phyloP scores from a whole-genome alignment of 2,329 filamentous ascomycete species.

The Teratosphaeria destructans region DNA sequence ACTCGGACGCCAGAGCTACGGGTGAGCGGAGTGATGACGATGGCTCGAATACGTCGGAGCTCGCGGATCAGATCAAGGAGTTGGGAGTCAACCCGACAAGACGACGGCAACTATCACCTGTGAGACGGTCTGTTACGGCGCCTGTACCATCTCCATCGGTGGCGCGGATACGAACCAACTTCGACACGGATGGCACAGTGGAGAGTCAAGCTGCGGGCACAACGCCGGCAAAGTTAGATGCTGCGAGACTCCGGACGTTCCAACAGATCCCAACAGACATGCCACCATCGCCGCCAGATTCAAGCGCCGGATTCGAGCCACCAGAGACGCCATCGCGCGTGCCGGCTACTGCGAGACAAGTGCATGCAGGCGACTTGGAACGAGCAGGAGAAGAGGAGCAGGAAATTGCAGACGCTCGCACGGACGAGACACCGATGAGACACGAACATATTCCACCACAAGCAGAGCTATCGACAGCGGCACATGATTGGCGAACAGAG shows the following conservation, averaged over 20 bases:
- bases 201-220: slow-evolving; percentile 3
- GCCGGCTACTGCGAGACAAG: not conserved
- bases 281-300: slow-evolving; percentile 26
- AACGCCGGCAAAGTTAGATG: slow-evolving; percentile 1
- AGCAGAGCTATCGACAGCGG: not conserved
- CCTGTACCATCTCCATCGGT: slow-evolving; percentile 35
- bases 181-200: slow-evolving; percentile 18
- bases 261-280: slow-evolving; percentile 24
- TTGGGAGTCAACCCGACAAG: slow-evolving; percentile 8
- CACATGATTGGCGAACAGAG: not conserved
- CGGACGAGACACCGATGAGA: not conserved
- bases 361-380: not conserved
- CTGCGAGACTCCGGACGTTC: slow-evolving; percentile 10
- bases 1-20: slow-evolving; percentile 2
- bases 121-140: slow-evolving; percentile 24
- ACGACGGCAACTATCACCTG: slow-evolving; percentile 9
- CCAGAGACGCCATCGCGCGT: not conserved
- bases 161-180: slow-evolving; percentile 23
- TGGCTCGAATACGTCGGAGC: not conserved
- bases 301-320: slow-evolving; percentile 16
- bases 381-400: not conserved
- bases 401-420: not conserved
- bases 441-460: not conserved
- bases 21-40: slow-evolving; percentile 4
- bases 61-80: slow-evolving; percentile 2